A percentile compares a stretch with the other conserved stretches of the same genome.
Evolutionary conservation across 2,329 filamentous ascomycete species (phyloP).

Genomic region (Penicillium sp.): DNA sequence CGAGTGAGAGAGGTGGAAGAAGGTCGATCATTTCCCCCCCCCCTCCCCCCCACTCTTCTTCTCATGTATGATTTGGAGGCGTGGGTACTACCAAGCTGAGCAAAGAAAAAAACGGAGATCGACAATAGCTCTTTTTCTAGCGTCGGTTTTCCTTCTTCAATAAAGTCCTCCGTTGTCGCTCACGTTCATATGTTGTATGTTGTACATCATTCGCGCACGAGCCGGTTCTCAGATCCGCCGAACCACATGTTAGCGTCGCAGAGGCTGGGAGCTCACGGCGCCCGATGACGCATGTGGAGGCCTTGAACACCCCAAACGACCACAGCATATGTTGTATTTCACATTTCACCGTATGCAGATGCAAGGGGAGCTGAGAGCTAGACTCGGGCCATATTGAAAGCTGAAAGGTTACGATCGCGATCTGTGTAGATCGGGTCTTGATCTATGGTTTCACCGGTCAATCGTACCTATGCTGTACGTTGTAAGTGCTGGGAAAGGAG

Average conservation of each 20-base stretch:
- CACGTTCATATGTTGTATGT: conserved; percentile 8
- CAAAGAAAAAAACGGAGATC: background rate
- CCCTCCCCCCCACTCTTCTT: background rate
- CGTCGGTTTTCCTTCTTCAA: background rate
- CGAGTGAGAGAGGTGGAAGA: background rate
- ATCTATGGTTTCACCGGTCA: conserved; percentile 10
- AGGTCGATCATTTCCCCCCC: no score
- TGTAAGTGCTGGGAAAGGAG: background rate
- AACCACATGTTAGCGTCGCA: conserved; percentile 10
- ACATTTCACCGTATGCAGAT: conserved; percentile 18
- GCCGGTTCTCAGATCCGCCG: conserved; percentile 14
- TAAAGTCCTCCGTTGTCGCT: background rate
- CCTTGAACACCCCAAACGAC: conserved; percentile 2
- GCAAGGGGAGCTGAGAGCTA: conserved; percentile 23
- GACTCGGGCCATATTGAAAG: conserved; percentile 14
- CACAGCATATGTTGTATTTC: conserved; percentile 3
- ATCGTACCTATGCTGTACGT: no score
- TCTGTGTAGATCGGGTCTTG: conserved; percentile 18
- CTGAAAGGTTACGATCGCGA: conserved; percentile 18
- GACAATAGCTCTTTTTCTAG: background rate
- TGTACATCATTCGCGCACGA: background rate
- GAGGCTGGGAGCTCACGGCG: conserved; percentile 9
- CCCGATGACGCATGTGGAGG: conserved; percentile 25
- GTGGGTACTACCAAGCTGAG: background rate
- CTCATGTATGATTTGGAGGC: background rate